Conservation (phyloP, 176 grass and related monocot genomes). For the Musa troglodytarum region DNA sequence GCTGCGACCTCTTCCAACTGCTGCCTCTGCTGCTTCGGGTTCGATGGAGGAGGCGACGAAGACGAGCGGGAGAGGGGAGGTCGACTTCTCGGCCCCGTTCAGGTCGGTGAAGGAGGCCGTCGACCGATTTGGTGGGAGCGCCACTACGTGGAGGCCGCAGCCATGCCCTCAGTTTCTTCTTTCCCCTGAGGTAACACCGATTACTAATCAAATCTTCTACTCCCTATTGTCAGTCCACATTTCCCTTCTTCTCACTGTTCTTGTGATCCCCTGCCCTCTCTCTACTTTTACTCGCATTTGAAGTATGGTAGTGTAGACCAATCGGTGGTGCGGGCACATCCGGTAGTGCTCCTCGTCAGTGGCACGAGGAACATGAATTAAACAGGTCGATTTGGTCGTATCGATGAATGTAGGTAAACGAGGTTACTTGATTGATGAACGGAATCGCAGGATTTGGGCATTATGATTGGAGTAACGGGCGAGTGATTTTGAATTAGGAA, state of each 20-base stretch:
- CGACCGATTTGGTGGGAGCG: constrained; percentile 49
- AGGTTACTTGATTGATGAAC: too few relatives aligned
- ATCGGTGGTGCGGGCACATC: too few relatives aligned
- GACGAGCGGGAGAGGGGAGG: constrained; percentile 55
- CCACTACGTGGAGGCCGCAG: constrained; percentile 31
- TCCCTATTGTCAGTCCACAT: background rate
- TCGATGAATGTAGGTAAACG: too few relatives aligned
- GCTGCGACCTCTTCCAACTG: background rate
- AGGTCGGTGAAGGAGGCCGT: constrained; percentile 76
- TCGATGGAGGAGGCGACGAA: constrained; percentile 1
- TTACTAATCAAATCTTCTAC: background rate
- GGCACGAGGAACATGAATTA: too few relatives aligned
- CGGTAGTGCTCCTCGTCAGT: too few relatives aligned
- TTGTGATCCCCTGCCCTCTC: too few relatives aligned
- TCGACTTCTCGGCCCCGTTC: constrained; percentile 78
- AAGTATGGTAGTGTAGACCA: too few relatives aligned
- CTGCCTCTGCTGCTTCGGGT: background rate
- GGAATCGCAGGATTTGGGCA: too few relatives aligned
- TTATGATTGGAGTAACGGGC: too few relatives aligned
- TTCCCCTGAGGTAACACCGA: constrained; percentile 65
- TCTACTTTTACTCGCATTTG: too few relatives aligned
- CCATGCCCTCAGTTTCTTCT: constrained; percentile 35
- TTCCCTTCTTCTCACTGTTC: background rate
- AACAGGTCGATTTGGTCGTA: too few relatives aligned
- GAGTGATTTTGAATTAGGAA: too few relatives aligned